These are phyloP conservation scores for Rhizopogon hawkerae DNA, from an alignment of 1,284 basidiomycete genomes.

Conservation along the genomic window DNA sequence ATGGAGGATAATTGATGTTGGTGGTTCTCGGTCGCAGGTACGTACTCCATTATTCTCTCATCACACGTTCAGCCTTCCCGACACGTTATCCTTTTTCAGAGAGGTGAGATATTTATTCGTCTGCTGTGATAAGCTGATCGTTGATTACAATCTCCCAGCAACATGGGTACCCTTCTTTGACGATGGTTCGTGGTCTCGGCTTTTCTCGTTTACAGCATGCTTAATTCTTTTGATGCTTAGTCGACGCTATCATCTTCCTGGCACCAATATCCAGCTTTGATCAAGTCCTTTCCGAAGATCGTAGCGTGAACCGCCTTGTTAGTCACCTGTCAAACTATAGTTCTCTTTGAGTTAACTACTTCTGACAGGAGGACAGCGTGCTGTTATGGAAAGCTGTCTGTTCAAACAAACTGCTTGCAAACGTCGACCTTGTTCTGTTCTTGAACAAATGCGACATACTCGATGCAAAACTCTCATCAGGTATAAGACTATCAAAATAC, in stretches of 20 bases:
- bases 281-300: constrained; percentile 64
- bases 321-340: constrained; percentile 18
- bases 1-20: constrained; percentile 75
- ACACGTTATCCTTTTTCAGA: constrained; percentile 9
- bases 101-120: constrained; percentile 16
- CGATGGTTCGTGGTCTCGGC: constrained; percentile 41
- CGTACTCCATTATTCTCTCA: constrained; percentile 18
- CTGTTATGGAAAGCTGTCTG: constrained; percentile 72
- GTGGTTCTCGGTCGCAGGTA: constrained; percentile 67
- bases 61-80: constrained; percentile 6
- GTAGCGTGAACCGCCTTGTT: constrained; percentile 61
- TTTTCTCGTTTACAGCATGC: constrained; percentile 5
- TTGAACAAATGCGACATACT: constrained; percentile 76
- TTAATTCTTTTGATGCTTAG: constrained; percentile 23
- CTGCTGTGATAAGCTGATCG: constrained; percentile 1
- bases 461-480: constrained; percentile 53
- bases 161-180: constrained; percentile 74
- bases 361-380: constrained; percentile 64
- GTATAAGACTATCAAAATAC: constrained; percentile 56
- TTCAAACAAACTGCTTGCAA: constrained; percentile 62
- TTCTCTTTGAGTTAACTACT: constrained; percentile 6
- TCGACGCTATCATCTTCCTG: constrained; percentile 73
- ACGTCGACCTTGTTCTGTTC: constrained; percentile 68
- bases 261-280: constrained; percentile 75
- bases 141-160: constrained; percentile 24